Conservation (phyloP, 2,329 filamentous ascomycete genomes). For the Talaromyces sp. region DNA sequence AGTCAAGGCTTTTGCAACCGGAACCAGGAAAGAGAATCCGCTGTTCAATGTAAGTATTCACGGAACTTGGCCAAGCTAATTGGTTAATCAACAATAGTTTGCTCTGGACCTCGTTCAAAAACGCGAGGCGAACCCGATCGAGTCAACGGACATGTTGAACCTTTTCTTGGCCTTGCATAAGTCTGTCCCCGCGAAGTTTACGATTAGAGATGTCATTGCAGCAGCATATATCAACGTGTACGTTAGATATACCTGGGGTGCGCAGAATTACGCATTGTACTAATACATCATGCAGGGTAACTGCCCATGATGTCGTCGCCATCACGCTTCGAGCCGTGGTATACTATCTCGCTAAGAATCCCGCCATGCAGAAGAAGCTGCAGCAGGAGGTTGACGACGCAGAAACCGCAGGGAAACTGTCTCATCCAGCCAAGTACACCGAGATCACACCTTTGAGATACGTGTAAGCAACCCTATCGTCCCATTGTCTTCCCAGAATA, state of each 20-base stretch:
- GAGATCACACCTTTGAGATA: not conserved
- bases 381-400: not conserved
- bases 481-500: too few relatives aligned
- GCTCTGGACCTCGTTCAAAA: not conserved
- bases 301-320: not conserved
- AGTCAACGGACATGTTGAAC: not conserved
- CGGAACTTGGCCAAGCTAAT: not conserved
- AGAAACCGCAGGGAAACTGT: not conserved
- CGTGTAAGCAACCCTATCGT: not conserved
- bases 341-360: not conserved
- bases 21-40: not conserved
- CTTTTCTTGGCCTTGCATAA: not conserved
- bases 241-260: not conserved
- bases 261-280: not conserved
- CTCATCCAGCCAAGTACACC: not conserved
- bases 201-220: not conserved
- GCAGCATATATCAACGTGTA: not conserved
- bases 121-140: not conserved
- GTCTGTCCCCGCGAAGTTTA: not conserved
- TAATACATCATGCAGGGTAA: not conserved
- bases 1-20: not conserved
- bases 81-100: not conserved
- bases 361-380: not conserved
- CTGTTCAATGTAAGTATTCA: not conserved
- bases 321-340: not conserved